Evolutionary conservation across 768 basidiomycete genomes (phyloP), one percentile per base, ranked within the genome.

Genomic region (Suillus occidentalis): DNA sequence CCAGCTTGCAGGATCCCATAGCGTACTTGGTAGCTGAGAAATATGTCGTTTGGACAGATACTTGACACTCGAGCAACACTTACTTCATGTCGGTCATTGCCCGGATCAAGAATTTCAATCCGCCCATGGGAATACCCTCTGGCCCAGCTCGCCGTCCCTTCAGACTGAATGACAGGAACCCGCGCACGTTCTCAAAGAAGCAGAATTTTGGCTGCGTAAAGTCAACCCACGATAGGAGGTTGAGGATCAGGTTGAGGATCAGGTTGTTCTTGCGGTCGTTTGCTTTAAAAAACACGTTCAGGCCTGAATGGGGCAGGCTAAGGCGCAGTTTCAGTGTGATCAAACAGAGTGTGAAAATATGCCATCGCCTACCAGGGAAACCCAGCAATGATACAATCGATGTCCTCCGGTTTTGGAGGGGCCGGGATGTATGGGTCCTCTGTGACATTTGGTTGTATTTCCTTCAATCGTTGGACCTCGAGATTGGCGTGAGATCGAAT

Each of bases 121-220:
- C 90, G 8, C 93, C 92, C 82, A 85, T 85, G n/a, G 83, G 78
- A 45, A 91, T 84, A 0, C 89, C 90, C 14, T 89, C 90, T 52
- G 69, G 72, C 25, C 73, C 72, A 3, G 69, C 70, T 65, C 82
- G 82, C 18, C 66, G 70, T 2, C 79, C 71, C 40, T 78, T 78
- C 45, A 84, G 78, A 39, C 72, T 78, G 65, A 73, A 82, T 18
- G 63, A 68, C 6, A 84, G 52, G 61, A 84, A 84, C 7, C 83
- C 83, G 6, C 78, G 73, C 22, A 84, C 83, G 60, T 84, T 84
- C 68, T 84, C 83, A 37, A 84, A 82, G 62, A 83, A 70, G 63
- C 83, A 83, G 53, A 76, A 81, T n/a, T 70, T 68, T 39, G 83
- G 83, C 62, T 70, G 66, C 5, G 80, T 67, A 40, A 78, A 76